These are phyloP conservation scores for Aspergillus intermedius DNA, from an alignment of 2,329 filamentous ascomycete genomes.

Conservation along the genomic window DNA sequence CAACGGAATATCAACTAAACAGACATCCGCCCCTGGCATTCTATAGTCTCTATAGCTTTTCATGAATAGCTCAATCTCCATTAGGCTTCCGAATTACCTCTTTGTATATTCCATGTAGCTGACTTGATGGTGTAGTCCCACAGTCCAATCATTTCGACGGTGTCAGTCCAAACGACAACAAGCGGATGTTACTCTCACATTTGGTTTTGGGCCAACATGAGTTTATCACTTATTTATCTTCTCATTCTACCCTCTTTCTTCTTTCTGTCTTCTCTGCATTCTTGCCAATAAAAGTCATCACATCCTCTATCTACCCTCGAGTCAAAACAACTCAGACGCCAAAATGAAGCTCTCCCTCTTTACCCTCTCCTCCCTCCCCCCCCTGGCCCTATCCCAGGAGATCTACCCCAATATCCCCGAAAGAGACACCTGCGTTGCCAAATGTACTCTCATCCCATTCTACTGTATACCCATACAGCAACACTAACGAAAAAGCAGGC, in stretches of 20 bases:
- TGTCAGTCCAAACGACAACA: neutral
- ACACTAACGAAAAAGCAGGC: conserved; percentile 23
- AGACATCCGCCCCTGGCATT: no score
- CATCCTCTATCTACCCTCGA: neutral
- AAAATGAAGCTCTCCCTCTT: conserved; percentile 40
- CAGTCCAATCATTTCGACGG: neutral
- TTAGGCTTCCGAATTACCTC: no score
- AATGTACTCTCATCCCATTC: conserved; percentile 21
- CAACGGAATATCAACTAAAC: no score
- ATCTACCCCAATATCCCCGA: conserved; percentile 28
- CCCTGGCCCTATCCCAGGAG: conserved; percentile 39
- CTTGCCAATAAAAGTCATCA: no score
- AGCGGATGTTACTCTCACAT: neutral
- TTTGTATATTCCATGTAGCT: neutral
- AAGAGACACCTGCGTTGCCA: conserved; percentile 28
- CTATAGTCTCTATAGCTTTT: no score
- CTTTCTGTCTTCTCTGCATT: neutral
- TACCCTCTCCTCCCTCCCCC: conserved; percentile 40
- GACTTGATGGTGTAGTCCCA: neutral
- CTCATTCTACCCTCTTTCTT: neutral
- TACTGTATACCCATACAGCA: neutral
- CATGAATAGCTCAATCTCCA: no score
- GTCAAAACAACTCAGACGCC: neutral
- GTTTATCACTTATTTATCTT: no score
- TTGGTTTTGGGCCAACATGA: neutral